Percentiles rank a stretch among this genome's conserved stretches.
Evolutionary conservation across 768 basidiomycete genomes (phyloP).

Genomic region (Russula griseocarnosa): DNA sequence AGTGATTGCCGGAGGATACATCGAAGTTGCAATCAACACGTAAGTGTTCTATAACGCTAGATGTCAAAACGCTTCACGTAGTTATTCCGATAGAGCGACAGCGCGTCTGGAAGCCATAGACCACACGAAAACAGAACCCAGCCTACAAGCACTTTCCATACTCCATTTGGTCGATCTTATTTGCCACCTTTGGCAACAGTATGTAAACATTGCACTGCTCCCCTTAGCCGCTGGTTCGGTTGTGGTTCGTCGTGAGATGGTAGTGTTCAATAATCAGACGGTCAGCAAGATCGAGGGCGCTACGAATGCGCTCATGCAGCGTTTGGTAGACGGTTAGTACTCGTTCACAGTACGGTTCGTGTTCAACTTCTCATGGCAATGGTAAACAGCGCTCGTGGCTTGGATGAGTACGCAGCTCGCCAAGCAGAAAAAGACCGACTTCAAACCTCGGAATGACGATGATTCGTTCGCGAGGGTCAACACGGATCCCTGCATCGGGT

Average conservation of each 20-base stretch:
- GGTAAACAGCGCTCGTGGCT: constrained; percentile 54
- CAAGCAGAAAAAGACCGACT: constrained; percentile 94
- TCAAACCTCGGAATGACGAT: constrained; percentile 96
- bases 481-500: constrained; percentile 85
- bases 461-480: constrained; percentile 90
- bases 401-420: constrained; percentile 75
- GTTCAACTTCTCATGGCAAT: not conserved
- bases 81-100: constrained; percentile 49
- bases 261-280: constrained; percentile 83
- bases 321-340: constrained; percentile 70
- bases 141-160: constrained; percentile 58
- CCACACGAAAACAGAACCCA: constrained; percentile 69
- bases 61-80: not conserved
- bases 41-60: constrained; percentile 39
- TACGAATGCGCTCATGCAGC: constrained; percentile 75
- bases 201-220: constrained; percentile 83
- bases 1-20: constrained; percentile 73
- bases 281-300: constrained; percentile 81
- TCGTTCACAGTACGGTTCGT: not conserved
- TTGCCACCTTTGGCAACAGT: constrained; percentile 96
- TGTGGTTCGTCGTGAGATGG: constrained; percentile 88
- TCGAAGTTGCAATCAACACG: constrained; percentile 93
- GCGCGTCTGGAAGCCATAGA: constrained; percentile 70
- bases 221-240: constrained; percentile 84
- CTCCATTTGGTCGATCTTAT: constrained; percentile 77